These are phyloP conservation scores for Pseudocercospora vitis DNA, from an alignment of 2,329 filamentous ascomycete species.

Conservation along the genomic window DNA sequence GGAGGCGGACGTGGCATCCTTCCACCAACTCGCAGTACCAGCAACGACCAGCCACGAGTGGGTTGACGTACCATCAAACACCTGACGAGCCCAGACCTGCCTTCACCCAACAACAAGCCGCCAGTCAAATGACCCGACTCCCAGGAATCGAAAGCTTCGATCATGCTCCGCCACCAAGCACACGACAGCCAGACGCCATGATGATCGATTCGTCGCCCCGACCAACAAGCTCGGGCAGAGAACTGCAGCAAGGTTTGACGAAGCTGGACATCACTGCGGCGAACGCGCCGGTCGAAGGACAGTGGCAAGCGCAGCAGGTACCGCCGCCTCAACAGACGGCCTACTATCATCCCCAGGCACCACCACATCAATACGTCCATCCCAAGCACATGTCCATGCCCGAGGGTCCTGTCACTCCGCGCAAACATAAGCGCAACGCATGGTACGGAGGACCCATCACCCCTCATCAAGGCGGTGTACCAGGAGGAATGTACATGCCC, in stretches of 20 bases:
- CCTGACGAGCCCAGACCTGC: conserved; percentile 62
- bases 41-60: conserved; percentile 66
- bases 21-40: conserved; percentile 64
- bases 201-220: conserved; percentile 58
- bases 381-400: conserved; percentile 41
- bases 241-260: conserved; percentile 65
- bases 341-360: conserved; percentile 21
- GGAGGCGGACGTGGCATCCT: conserved; percentile 87
- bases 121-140: conserved; percentile 65
- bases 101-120: conserved; percentile 55
- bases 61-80: conserved; percentile 72
- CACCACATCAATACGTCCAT: conserved; percentile 35
- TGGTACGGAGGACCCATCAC: conserved; percentile 65
- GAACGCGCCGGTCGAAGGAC: conserved; percentile 37
- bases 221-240: conserved; percentile 45
- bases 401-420: conserved; percentile 51
- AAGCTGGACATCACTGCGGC: conserved; percentile 62
- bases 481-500: conserved; percentile 18
- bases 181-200: conserved; percentile 73
- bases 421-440: conserved; percentile 65
- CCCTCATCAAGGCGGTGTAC: conserved; percentile 22
- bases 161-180: conserved; percentile 63
- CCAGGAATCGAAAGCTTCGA: conserved; percentile 94
- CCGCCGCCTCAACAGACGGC: conserved; percentile 25
- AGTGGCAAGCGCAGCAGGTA: conserved; percentile 30